Percentiles rank a stretch among this genome's conserved stretches.
phyloP scores from a whole-genome alignment of 1,139 yeast genomes.

The Scheffersomyces illinoinensis region DNA sequence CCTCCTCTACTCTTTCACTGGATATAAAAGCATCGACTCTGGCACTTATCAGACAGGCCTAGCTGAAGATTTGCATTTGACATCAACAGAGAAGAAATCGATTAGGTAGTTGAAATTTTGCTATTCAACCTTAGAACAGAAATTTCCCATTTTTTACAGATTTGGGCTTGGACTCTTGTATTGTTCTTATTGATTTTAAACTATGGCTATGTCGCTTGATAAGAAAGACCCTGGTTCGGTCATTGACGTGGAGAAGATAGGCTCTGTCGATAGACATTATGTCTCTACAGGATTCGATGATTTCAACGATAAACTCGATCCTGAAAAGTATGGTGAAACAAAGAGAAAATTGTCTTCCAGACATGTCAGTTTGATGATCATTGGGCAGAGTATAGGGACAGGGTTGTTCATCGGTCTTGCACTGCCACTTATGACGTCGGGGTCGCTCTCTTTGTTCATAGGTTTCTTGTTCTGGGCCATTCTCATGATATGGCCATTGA shows the following conservation, averaged over 20 bases:
- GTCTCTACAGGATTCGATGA: constrained; percentile 26
- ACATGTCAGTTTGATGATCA: constrained; percentile 50
- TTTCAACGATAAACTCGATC: constrained; percentile 33
- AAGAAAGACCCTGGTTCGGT: constrained; percentile 10
- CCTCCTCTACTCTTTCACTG: not conserved
- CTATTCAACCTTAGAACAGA: not conserved
- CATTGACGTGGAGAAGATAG: constrained; percentile 27
- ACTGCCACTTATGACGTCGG: constrained; percentile 34
- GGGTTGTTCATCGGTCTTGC: constrained; percentile 45
- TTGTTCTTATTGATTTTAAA: too few relatives aligned
- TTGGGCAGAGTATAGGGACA: constrained; percentile 54
- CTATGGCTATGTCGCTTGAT: not conserved
- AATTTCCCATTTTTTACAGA: not conserved
- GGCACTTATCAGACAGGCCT: not conserved
- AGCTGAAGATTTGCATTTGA: not conserved
- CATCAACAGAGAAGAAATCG: not conserved
- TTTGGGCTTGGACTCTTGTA: too few relatives aligned
- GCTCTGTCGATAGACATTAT: constrained; percentile 14
- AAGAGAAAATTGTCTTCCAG: constrained; percentile 42
- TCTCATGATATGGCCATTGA: constrained; percentile 40
- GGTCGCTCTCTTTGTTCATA: constrained; percentile 38
- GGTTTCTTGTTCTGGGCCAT: constrained; percentile 37
- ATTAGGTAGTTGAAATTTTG: not conserved
- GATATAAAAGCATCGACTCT: not conserved
- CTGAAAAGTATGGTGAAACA: constrained; percentile 34